Conservation (phyloP, 805 yeast species). For the Osmozyma mogii region DNA sequence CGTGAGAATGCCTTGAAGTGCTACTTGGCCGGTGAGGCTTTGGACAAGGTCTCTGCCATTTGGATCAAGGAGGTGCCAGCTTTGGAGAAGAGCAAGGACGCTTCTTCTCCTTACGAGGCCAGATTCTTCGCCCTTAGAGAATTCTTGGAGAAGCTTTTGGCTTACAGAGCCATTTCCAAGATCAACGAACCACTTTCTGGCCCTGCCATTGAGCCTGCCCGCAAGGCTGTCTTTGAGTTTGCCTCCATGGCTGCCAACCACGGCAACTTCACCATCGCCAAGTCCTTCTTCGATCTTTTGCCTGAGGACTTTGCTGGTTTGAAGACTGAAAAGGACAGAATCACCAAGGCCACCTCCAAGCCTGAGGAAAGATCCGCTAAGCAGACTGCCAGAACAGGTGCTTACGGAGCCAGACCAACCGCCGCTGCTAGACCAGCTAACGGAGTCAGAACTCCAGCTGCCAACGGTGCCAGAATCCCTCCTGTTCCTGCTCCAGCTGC, state of each 20-base stretch:
- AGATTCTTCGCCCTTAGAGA: slow-evolving; percentile 74
- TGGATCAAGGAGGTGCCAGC: slow-evolving; percentile 71
- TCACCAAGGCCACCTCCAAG: slow-evolving; percentile 48
- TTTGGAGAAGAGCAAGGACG: slow-evolving; percentile 30
- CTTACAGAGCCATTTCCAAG: slow-evolving; percentile 50
- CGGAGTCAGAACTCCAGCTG: too few relatives aligned
- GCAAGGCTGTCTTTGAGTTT: slow-evolving; percentile 69
- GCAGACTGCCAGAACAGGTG: too few relatives aligned
- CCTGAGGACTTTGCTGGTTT: slow-evolving; percentile 71
- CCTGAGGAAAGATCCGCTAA: neutral
- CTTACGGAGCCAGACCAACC: too few relatives aligned
- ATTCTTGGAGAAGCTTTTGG: slow-evolving; percentile 77
- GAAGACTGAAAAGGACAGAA: slow-evolving; percentile 69
- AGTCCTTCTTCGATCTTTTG: slow-evolving; percentile 55
- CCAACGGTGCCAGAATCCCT: too few relatives aligned
- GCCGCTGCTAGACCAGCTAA: too few relatives aligned
- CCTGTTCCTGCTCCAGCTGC: slow-evolving; percentile 9
- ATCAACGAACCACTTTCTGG: slow-evolving; percentile 28
- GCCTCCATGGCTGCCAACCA: slow-evolving; percentile 69
- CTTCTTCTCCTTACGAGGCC: slow-evolving; percentile 67
- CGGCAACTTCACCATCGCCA: slow-evolving; percentile 81
- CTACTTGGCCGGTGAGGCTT: slow-evolving; percentile 72
- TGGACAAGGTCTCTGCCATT: slow-evolving; percentile 68
- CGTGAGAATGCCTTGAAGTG: slow-evolving; percentile 73
- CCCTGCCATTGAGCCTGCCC: slow-evolving; percentile 41